Evolutionary conservation across 192 early-diverging fungal genomes (phyloP), one percentile per base, ranked within the genome.

Genomic region (Gonapodya prolifera): DNA sequence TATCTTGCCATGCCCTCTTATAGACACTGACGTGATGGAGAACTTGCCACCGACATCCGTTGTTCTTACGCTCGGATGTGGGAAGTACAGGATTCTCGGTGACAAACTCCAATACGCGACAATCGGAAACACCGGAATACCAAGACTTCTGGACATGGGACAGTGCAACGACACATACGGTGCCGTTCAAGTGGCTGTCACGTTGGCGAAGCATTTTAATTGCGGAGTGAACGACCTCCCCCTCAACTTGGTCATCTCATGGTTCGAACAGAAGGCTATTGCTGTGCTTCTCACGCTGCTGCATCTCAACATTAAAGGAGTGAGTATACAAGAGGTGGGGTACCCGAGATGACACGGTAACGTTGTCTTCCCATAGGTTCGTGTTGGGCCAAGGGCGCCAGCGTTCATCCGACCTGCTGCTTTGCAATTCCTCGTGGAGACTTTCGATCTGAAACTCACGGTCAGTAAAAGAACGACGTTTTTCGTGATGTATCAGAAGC

Each of bases 251-350:
- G 71, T 73, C 71, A 32, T 73, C 71, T 73, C 71, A 29, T 73
- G 71, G 71, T 73, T 73, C 31, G 71, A 73, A 29, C 71, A 73
- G 31, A 73, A 73, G 71, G 71, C 71, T 32, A 32, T 73, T 29
- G 71, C 71, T 13, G 32, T 73, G 2, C 31, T 73, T 8, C 71
- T 73, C 29, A 73, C 71, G 8, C 31, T 73, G 71, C 71, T 73
- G 8, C 71, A 73, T 29, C 71, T 73, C 31, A 73, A 73, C 31
- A 18, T 73, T 29, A 18, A 32, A 8, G 71, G 71, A 8, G 71
- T 73, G 71, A 61, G 45, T 61, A 61, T 61, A 8, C 45, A 16
- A n/a, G n/a, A n/a, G n/a, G n/a, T n/a, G n/a, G n/a, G n/a, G n/a
- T n/a, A n/a, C n/a, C n/a, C n/a, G n/a, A n/a, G n/a, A n/a, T n/a